These are phyloP conservation scores for Vaccinium macrocarpon DNA, from an alignment of 148 eudicot species.

Conservation along the genomic window DNA sequence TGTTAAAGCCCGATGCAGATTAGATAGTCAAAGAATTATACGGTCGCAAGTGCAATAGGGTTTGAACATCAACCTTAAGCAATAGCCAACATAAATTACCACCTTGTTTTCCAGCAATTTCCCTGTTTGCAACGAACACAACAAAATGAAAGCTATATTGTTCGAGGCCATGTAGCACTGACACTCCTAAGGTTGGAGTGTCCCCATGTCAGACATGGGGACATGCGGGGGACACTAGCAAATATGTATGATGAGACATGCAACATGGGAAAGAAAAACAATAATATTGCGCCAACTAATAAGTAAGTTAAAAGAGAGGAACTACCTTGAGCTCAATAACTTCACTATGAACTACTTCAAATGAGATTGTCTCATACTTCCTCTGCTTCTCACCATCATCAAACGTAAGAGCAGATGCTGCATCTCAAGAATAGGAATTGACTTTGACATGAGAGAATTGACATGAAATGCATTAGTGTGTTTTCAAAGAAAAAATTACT, in stretches of 20 bases:
- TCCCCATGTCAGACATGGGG: too few species aligned
- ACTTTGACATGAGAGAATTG: slow-evolving; percentile 15
- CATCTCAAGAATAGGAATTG: slow-evolving; percentile 25
- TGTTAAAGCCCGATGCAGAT: not conserved
- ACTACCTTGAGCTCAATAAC: slow-evolving; percentile 69
- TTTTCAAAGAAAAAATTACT: not conserved
- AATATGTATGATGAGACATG: too few species aligned
- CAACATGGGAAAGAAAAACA: not conserved
- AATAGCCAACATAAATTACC: not conserved
- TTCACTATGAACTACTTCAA: slow-evolving; percentile 60
- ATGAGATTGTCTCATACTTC: slow-evolving; percentile 60
- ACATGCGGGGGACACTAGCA: too few species aligned
- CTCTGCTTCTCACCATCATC: slow-evolving; percentile 65
- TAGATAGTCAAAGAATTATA: not conserved
- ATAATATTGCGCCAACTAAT: not conserved
- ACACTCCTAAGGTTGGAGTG: too few species aligned
- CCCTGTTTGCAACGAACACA: not conserved
- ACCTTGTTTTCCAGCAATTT: not conserved
- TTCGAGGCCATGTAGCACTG: too few species aligned
- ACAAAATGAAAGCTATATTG: not conserved
- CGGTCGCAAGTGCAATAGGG: not conserved
- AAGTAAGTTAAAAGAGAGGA: slow-evolving; percentile 9
- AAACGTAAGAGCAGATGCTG: slow-evolving; percentile 78
- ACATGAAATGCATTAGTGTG: not conserved
- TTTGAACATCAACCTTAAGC: not conserved